Conservation (phyloP, 192 early-diverging fungal genomes). For the Coemansia sp. region DNA sequence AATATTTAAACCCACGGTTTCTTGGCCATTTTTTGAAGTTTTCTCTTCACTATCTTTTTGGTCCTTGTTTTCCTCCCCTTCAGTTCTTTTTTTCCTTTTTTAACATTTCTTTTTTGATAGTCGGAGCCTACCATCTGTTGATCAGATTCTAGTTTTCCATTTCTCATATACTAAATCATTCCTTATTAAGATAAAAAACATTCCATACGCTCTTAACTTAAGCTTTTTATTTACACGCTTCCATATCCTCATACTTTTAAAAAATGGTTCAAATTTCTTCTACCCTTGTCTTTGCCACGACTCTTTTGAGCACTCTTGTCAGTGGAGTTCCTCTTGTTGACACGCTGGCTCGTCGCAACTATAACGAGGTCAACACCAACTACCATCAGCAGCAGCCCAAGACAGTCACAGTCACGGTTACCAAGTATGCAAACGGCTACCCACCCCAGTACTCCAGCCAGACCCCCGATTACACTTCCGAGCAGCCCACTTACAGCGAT, state of each 20-base stretch:
- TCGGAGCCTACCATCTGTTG: constrained; percentile 26
- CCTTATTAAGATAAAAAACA: neutral
- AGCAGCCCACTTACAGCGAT: constrained; percentile 1
- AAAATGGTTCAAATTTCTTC: constrained; percentile 6
- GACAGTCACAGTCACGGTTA: constrained; percentile 23
- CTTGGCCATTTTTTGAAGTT: neutral
- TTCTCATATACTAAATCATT: neutral
- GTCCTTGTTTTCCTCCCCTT: neutral
- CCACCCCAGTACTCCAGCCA: neutral
- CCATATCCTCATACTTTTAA: no score
- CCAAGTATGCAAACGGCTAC: constrained; percentile 14
- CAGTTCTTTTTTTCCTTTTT: constrained; percentile 3
- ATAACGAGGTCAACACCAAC: constrained; percentile 25
- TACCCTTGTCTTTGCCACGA: constrained; percentile 1
- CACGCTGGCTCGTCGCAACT: constrained; percentile 38
- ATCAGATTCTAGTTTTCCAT: constrained; percentile 14
- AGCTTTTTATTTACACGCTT: neutral
- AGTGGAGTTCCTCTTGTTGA: constrained; percentile 13
- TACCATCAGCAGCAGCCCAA: constrained; percentile 12
- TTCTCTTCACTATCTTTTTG: neutral
- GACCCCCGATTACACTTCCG: neutral
- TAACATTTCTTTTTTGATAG: neutral
- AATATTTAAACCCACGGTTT: neutral
- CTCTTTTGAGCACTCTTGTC: constrained; percentile 2
- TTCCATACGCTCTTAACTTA: neutral